phyloP scores from a whole-genome alignment of 176 grass and related monocot genomes.

The Triticum dicoccoides region DNA sequence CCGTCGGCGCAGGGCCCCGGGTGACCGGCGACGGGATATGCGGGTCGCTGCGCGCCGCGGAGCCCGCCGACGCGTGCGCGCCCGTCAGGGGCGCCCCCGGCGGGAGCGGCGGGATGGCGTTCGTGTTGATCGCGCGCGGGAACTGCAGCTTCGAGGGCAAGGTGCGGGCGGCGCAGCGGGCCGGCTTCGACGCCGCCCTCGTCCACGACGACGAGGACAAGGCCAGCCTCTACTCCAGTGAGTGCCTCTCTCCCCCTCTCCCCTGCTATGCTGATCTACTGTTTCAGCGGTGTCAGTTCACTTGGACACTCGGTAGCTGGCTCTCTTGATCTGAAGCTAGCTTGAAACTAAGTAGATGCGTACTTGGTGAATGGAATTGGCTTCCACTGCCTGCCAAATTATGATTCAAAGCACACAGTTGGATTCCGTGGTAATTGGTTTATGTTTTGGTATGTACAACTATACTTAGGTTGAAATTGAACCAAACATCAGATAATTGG shows the following conservation, averaged over 20 bases:
- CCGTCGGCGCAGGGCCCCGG: slow-evolving; percentile 43
- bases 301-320: background rate
- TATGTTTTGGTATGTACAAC: background rate
- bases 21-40: slow-evolving; percentile 60
- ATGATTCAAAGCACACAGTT: background rate
- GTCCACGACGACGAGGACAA: slow-evolving; percentile 81
- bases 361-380: background rate
- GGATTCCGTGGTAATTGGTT: background rate
- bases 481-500: background rate
- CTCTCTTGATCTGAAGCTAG: background rate
- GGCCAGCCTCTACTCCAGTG: slow-evolving; percentile 79
- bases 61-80: slow-evolving; percentile 60
- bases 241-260: background rate
- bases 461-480: background rate
- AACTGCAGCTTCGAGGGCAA: slow-evolving; percentile 79
- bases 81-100: slow-evolving; percentile 29
- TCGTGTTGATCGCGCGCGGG: slow-evolving; percentile 70
- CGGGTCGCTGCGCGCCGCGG: slow-evolving; percentile 57
- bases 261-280: background rate
- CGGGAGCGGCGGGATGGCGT: slow-evolving; percentile 12
- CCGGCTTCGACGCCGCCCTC: slow-evolving; percentile 59
- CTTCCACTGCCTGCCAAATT: background rate
- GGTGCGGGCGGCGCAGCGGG: slow-evolving; percentile 60
- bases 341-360: background rate
- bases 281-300: background rate